A percentile compares a stretch with the other conserved stretches of the same genome.
Evolutionary conservation across 805 yeast genomes (phyloP).

Genomic region (Hanseniaspora occidentalis): DNA sequence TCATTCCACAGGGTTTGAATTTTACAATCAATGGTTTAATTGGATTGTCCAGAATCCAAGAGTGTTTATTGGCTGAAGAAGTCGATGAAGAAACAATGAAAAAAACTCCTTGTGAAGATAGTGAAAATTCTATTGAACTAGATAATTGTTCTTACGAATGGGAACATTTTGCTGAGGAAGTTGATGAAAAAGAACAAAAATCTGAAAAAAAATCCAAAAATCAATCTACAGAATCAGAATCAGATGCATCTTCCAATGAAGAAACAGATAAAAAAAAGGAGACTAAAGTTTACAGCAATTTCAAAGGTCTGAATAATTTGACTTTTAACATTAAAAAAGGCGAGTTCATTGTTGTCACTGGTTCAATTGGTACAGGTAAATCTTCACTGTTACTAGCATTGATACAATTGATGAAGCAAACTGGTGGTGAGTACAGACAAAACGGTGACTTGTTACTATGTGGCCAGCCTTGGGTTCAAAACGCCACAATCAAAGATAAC

Average conservation of each 20-base stretch:
- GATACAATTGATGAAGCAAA: constrained; percentile 41
- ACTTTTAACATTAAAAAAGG: constrained; percentile 36
- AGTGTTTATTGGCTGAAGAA: constrained; percentile 27
- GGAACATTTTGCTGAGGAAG: constrained; percentile 23
- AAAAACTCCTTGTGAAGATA: constrained; percentile 7
- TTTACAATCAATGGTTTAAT: constrained; percentile 40
- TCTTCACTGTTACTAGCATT: constrained; percentile 51
- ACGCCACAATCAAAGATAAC: constrained; percentile 55
- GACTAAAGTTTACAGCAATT: not conserved
- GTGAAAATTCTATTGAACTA: constrained; percentile 33
- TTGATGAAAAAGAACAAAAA: constrained; percentile 1
- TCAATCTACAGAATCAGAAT: constrained; percentile 1
- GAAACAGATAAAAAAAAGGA: constrained; percentile 7
- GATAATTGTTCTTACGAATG: constrained; percentile 45
- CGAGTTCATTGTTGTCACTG: constrained; percentile 57
- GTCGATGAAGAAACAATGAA: constrained; percentile 15
- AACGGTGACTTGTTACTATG: constrained; percentile 35
- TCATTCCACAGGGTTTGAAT: constrained; percentile 51
- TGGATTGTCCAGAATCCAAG: constrained; percentile 36
- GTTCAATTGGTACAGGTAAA: constrained; percentile 38
- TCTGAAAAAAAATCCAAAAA: not conserved
- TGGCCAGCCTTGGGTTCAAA: constrained; percentile 57
- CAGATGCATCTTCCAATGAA: constrained; percentile 1
- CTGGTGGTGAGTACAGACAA: constrained; percentile 17
- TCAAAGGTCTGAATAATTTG: constrained; percentile 22